Evolutionary conservation across 306 rosid species (phyloP), one percentile per base, ranked within the genome.

Genomic region (Acacia acuminata): DNA sequence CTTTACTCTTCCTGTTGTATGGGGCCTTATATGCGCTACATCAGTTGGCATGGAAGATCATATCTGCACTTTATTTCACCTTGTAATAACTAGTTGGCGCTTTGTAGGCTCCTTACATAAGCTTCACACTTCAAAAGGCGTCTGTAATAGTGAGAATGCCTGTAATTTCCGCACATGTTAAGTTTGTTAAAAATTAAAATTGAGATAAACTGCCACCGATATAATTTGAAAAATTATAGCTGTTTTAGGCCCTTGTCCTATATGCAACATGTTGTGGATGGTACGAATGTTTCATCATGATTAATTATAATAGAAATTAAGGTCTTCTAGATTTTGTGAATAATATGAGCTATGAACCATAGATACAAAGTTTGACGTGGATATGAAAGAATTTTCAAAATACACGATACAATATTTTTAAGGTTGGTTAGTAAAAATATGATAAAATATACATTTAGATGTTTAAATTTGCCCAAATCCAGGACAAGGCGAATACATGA

Each of bases 21-120:
- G 45, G 63, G 34, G 30, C 81, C 64, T 64, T 80, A 55, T 25
- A 68, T 51, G 50, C 13, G 24, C 25, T 73, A 69, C 75, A 60
- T 50, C 79, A 42, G 40, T 63, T 71, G 66, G 71, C 81, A 55
- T 80, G 71, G 74, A 55, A 20, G 24, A 51, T 79, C 73, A 53
- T 71, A 40, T 66, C 61, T 70, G 40, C 65, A 36, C 78, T 73
- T 67, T 11, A 68, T 53, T 45, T 38, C 2, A 43, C 66, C 43
- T 71, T 24, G 79, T 64, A 24, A 67, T 68, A 13, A 14, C 20
- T 60, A 47, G 60, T 50, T 75, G 61, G 51, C 30, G 63, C 71
- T 65, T 74, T 60, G 61, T 51, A 64, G 30, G 50, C 55, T 71
- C 73, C 72, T 43, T 36, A 68, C 63, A 30, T 3, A 63, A 51